A percentile compares a stretch with the other conserved stretches of the same genome.
These are phyloP conservation scores for Plasmodium coatneyi DNA, from an alignment of 169 alveolate genomes.

Conservation along the genomic window DNA sequence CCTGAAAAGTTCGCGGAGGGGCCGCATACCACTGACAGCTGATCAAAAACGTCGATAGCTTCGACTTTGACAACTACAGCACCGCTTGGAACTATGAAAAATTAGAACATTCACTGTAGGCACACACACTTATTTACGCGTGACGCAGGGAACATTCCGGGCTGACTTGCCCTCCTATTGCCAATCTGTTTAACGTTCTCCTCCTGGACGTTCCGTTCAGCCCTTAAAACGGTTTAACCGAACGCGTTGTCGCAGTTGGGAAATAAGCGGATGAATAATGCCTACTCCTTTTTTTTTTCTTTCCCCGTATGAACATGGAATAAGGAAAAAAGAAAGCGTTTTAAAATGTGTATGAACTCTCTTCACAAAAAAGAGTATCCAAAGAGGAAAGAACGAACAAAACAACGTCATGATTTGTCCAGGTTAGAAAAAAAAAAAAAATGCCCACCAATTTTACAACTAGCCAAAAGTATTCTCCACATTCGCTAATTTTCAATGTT, in stretches of 20 bases:
- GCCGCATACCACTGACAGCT: neutral
- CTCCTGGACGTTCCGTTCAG: neutral
- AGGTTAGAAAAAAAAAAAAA: neutral
- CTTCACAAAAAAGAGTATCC: constrained; percentile 5
- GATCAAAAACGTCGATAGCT: neutral
- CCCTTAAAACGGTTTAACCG: neutral
- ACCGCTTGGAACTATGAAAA: neutral
- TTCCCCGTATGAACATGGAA: constrained; percentile 14
- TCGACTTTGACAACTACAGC: neutral
- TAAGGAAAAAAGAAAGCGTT: constrained; percentile 1
- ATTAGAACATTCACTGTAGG: neutral
- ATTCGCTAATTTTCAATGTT: neutral
- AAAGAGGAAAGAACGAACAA: constrained; percentile 5
- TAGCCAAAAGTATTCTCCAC: constrained; percentile 11
- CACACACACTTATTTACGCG: neutral
- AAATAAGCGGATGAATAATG: neutral
- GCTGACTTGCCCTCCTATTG: neutral
- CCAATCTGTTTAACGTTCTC: neutral
- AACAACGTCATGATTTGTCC: neutral
- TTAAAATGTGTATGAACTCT: constrained; percentile 11
- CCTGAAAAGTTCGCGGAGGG: neutral
- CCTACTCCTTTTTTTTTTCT: neutral
- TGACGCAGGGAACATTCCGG: neutral
- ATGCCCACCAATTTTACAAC: neutral
- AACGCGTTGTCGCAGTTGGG: neutral